These are phyloP conservation scores for Rhododendron molle DNA, from an alignment of 148 eudicot species.

Conservation along the genomic window DNA sequence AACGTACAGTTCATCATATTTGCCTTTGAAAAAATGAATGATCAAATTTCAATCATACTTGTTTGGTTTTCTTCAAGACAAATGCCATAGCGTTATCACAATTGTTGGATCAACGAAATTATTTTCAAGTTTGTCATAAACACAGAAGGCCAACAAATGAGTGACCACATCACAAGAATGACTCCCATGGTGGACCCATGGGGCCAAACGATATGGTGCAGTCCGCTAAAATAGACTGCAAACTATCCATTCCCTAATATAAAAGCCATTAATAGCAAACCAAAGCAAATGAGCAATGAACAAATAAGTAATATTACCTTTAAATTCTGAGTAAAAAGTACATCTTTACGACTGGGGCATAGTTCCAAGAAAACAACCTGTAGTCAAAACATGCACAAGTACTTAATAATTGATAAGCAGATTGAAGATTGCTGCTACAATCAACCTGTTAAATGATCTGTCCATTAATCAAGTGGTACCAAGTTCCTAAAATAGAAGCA, in stretches of 20 bases:
- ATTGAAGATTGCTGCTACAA: neutral
- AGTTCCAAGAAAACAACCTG: conserved; percentile 95
- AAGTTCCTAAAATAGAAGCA: conserved; percentile 22
- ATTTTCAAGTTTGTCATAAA: too few species aligned
- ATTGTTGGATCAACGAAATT: too few species aligned
- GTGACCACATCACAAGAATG: neutral
- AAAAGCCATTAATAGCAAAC: neutral
- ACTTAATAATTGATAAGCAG: neutral
- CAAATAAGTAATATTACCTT: conserved; percentile 37
- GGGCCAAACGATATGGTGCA: neutral
- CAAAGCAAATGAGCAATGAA: neutral
- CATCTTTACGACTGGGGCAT: conserved; percentile 70
- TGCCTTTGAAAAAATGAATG: neutral
- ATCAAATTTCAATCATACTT: neutral
- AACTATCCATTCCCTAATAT: neutral
- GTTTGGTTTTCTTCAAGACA: neutral
- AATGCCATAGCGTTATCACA: neutral
- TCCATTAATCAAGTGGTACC: conserved; percentile 6
- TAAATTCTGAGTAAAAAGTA: conserved; percentile 60
- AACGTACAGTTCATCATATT: neutral
- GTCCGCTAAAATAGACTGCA: neutral
- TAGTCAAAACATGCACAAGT: conserved; percentile 6
- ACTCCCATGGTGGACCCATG: neutral
- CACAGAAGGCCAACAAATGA: neutral
- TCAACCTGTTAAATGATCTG: neutral